phyloP scores from a whole-genome alignment of 371 early-diverging fungal species.

The Mortierella sp. region DNA sequence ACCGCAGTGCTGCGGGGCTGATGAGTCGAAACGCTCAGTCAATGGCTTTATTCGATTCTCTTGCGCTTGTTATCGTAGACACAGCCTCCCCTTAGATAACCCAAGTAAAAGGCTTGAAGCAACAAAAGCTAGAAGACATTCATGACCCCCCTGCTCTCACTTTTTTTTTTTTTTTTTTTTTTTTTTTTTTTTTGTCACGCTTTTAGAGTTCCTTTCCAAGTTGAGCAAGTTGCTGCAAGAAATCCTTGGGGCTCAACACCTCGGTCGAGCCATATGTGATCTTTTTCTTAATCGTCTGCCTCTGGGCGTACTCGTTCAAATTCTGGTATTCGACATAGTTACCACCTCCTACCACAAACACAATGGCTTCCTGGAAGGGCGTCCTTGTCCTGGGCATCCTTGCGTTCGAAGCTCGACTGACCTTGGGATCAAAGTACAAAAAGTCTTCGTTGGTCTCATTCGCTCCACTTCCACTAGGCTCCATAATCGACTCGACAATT shows the following conservation, averaged over 20 bases:
- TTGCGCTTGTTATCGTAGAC: too few relatives aligned
- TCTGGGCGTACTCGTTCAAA: slow-evolving; percentile 85
- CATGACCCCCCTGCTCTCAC: too few relatives aligned
- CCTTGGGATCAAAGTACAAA: slow-evolving; percentile 90
- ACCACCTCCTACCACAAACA: slow-evolving; percentile 97
- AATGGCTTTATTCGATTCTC: too few relatives aligned
- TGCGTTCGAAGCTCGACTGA: slow-evolving; percentile 54
- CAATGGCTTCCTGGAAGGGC: slow-evolving; percentile 89
- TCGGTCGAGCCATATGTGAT: slow-evolving; percentile 98
- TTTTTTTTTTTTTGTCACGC: too few relatives aligned
- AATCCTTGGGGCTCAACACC: slow-evolving; percentile 85
- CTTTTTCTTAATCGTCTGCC: slow-evolving; percentile 75
- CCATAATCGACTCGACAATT: slow-evolving; percentile 89
- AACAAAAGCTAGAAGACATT: too few relatives aligned
- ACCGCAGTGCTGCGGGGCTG: too few relatives aligned
- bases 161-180: too few relatives aligned
- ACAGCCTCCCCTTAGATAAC: too few relatives aligned
- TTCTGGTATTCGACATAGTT: slow-evolving; percentile 97
- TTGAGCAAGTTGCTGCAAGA: slow-evolving; percentile 83
- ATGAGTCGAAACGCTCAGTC: too few relatives aligned
- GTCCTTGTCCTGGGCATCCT: slow-evolving; percentile 65
- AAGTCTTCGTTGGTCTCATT: slow-evolving; percentile 80
- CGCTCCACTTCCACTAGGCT: slow-evolving; percentile 61
- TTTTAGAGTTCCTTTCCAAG: slow-evolving; percentile 60
- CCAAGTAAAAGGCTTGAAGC: too few relatives aligned